A percentile compares a stretch with the other conserved stretches of the same genome.
phyloP scores from a whole-genome alignment of 2,329 filamentous ascomycete genomes.

The Hansfordia pulvinata region DNA sequence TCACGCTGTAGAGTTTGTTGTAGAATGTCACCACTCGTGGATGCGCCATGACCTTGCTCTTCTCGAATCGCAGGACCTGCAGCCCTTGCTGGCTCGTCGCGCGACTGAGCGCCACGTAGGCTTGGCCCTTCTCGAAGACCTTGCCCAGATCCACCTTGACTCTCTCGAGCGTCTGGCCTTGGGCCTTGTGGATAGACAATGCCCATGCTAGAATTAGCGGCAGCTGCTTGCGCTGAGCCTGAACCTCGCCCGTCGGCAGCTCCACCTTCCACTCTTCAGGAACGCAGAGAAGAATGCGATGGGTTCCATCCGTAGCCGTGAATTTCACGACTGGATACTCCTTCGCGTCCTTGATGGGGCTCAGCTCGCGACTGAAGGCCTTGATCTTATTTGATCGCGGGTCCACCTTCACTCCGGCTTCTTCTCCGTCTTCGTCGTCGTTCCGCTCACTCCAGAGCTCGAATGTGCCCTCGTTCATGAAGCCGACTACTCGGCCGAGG shows the following conservation, averaged over 20 bases:
- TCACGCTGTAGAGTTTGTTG: slow-evolving; percentile 62
- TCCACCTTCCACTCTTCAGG: slow-evolving; percentile 95
- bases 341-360: slow-evolving; percentile 31
- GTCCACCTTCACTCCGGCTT: slow-evolving; percentile 24
- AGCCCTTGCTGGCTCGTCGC: slow-evolving; percentile 79
- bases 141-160: slow-evolving; percentile 89
- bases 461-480: slow-evolving; percentile 43
- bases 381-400: slow-evolving; percentile 38
- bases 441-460: slow-evolving; percentile 14
- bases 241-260: slow-evolving; percentile 85
- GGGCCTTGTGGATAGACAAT: slow-evolving; percentile 93
- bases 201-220: slow-evolving; percentile 95
- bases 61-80: slow-evolving; percentile 80
- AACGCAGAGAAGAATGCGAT: slow-evolving; percentile 65
- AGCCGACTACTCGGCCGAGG: slow-evolving; percentile 70
- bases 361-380: slow-evolving; percentile 26
- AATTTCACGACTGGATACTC: slow-evolving; percentile 81
- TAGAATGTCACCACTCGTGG: slow-evolving; percentile 80
- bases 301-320: slow-evolving; percentile 61
- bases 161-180: slow-evolving; percentile 84
- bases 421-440: slow-evolving; percentile 27
- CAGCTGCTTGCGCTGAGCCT: slow-evolving; percentile 70
- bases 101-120: slow-evolving; percentile 90
- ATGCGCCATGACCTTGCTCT: slow-evolving; percentile 87
- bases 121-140: slow-evolving; percentile 95